These are phyloP conservation scores for Aspergillus persii DNA, from an alignment of 2,329 filamentous ascomycete species.

Conservation along the genomic window DNA sequence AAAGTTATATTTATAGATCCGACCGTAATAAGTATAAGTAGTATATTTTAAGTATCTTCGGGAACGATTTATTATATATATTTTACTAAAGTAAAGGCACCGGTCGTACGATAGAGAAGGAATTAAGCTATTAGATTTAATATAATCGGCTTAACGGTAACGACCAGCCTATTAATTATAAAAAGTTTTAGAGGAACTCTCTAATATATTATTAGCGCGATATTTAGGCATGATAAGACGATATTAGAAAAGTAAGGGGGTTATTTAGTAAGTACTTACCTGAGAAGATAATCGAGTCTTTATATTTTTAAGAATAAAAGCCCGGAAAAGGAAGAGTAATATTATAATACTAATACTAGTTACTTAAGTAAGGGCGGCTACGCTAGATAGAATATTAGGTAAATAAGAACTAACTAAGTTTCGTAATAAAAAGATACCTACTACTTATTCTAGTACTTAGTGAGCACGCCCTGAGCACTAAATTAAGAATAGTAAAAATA, in stretches of 20 bases:
- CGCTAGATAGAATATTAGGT: too few species aligned
- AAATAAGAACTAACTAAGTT: too few species aligned
- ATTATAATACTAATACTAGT: neutral
- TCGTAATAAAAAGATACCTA: too few species aligned
- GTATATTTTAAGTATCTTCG: neutral
- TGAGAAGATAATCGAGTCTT: neutral
- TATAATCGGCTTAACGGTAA: neutral
- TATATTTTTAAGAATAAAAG: neutral
- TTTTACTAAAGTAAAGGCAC: neutral
- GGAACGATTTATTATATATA: neutral
- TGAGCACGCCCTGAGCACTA: too few species aligned
- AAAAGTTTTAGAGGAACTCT: neutral
- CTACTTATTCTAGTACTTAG: too few species aligned
- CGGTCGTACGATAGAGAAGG: neutral
- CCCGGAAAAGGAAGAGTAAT: neutral
- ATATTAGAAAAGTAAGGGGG: neutral
- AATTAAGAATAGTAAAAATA: too few species aligned
- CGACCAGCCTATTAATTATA: neutral
- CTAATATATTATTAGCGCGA: neutral
- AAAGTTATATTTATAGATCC: neutral
- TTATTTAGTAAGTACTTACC: neutral
- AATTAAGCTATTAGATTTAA: neutral
- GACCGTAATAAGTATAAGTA: neutral
- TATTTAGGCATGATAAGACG: neutral
- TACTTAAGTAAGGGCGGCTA: too few species aligned